phyloP scores from a whole-genome alignment of 177 flowering plant species.

The Tripterygium wilfordii region DNA sequence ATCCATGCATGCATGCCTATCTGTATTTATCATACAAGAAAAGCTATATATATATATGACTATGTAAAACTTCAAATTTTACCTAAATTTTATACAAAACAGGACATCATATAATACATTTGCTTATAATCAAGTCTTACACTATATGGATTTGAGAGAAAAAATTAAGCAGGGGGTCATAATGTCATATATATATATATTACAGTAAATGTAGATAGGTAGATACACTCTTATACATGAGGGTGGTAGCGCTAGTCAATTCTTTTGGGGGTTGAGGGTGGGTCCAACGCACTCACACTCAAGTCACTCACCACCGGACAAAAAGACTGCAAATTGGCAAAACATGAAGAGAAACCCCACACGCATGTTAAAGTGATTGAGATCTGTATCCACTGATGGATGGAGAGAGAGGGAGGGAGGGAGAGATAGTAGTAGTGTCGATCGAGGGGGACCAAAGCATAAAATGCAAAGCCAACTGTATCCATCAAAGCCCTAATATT shows the following conservation, averaged over 20 bases:
- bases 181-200: background rate
- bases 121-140: background rate
- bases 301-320: conserved; percentile 16
- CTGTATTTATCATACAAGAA: background rate
- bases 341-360: conserved; percentile 37
- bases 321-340: conserved; percentile 26
- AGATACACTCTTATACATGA: background rate
- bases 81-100: conserved; percentile 2
- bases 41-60: background rate
- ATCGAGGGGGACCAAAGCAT: conserved; percentile 30
- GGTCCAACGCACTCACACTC: conserved; percentile 17
- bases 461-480: conserved; percentile 23
- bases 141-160: background rate
- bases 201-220: background rate
- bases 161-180: background rate
- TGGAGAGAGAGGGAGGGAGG: conserved; percentile 6
- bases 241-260: background rate
- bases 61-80: background rate
- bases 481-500: conserved; percentile 26
- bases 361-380: conserved; percentile 19
- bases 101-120: background rate
- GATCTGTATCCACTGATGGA: background rate
- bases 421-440: too few relatives aligned
- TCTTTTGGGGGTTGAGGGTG: conserved; percentile 15
- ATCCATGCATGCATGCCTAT: too few relatives aligned